These are phyloP conservation scores for Phalaenopsis equestris DNA, from an alignment of 106 monocot species.

Conservation along the genomic window DNA sequence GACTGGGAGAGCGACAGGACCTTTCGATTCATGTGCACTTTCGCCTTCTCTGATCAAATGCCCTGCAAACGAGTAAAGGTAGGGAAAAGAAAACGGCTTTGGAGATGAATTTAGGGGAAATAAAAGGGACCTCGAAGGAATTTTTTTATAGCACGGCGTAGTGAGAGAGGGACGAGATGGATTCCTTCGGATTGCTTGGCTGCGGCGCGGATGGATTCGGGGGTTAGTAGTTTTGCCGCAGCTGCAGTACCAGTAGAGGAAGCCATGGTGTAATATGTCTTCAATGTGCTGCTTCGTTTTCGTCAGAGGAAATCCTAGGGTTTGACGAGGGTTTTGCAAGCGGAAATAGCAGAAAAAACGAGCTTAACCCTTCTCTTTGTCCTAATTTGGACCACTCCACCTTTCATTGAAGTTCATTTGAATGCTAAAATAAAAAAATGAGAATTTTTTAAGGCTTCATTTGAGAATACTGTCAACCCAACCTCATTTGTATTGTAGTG, in stretches of 20 bases:
- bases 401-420: too few species aligned
- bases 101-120: neutral
- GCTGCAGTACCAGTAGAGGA: slow-evolving; percentile 17
- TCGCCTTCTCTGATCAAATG: slow-evolving; percentile 39
- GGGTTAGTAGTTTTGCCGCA: slow-evolving; percentile 31
- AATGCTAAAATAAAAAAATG: too few species aligned
- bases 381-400: too few species aligned
- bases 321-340: neutral
- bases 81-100: neutral
- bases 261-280: slow-evolving; percentile 7
- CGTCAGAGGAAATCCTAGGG: neutral
- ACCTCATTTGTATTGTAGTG: too few species aligned
- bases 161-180: slow-evolving; percentile 74
- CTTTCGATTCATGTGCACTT: slow-evolving; percentile 63
- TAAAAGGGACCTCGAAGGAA: slow-evolving; percentile 66
- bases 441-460: too few species aligned
- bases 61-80: neutral
- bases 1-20: slow-evolving; percentile 70
- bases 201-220: slow-evolving; percentile 66
- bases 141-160: slow-evolving; percentile 84
- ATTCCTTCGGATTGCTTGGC: slow-evolving; percentile 87
- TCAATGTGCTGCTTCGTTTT: neutral
- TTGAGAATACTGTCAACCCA: too few species aligned
- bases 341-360: too few species aligned
- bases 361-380: too few species aligned